phyloP scores from a whole-genome alignment of 108 stramenopile genomes.

The Fragilariopsis cylindrus region DNA sequence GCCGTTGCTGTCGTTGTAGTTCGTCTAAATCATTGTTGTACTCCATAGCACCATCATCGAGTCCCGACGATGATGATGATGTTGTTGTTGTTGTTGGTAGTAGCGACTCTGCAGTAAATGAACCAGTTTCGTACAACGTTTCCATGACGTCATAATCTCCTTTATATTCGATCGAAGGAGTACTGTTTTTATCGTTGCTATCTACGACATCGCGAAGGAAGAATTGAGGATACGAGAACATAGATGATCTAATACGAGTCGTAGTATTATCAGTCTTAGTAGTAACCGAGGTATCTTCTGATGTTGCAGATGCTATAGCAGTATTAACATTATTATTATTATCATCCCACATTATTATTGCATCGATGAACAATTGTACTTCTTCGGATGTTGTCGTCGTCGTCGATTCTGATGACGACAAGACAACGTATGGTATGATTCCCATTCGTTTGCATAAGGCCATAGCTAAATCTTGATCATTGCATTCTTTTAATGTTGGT shows the following conservation, averaged over 20 bases:
- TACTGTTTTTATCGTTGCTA: neutral
- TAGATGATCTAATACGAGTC: neutral
- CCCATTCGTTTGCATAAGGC: conserved; percentile 25
- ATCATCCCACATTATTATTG: neutral
- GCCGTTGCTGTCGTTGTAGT: neutral
- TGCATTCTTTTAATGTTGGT: conserved; percentile 23
- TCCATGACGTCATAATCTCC: conserved; percentile 26
- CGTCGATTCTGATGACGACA: neutral
- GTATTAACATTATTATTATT: conserved; percentile 2
- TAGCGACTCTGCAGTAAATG: conserved; percentile 15
- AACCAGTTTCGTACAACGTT: conserved; percentile 8
- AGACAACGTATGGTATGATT: conserved; percentile 23
- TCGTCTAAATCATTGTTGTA: neutral
- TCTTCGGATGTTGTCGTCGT: neutral
- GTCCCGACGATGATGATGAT: neutral
- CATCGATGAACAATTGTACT: neutral
- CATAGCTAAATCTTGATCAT: conserved; percentile 38
- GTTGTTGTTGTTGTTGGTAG: neutral
- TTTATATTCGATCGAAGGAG: conserved; percentile 7
- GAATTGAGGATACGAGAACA: neutral
- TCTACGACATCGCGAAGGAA: conserved; percentile 1
- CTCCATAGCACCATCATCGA: neutral
- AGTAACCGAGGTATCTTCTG: neutral
- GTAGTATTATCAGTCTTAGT: neutral
- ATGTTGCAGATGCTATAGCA: neutral